Conservation (phyloP, 371 early-diverging fungal species). For the Actinomucor elegans region DNA sequence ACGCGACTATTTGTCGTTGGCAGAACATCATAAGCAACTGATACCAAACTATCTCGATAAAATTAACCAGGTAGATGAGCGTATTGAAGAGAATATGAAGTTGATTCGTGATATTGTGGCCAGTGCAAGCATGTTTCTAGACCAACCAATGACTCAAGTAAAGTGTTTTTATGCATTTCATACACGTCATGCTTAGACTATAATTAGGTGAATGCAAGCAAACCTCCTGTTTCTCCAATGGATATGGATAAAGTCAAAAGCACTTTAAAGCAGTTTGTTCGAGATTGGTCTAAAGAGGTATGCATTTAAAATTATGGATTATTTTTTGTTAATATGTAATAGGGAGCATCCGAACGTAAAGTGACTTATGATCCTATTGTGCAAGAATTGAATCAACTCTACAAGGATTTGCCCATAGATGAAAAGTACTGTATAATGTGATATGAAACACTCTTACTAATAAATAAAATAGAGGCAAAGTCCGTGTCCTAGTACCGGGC, state of each 20-base stretch:
- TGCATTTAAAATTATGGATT: too few relatives aligned
- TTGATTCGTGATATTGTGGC: slow-evolving; percentile 50
- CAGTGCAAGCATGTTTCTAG: slow-evolving; percentile 38
- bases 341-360: slow-evolving; percentile 80
- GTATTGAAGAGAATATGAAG: slow-evolving; percentile 43
- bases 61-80: slow-evolving; percentile 48
- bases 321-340: too few relatives aligned
- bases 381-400: slow-evolving; percentile 64
- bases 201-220: too few relatives aligned
- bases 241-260: slow-evolving; percentile 90
- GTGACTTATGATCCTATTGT: slow-evolving; percentile 81
- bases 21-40: slow-evolving; percentile 66
- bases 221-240: slow-evolving; percentile 56
- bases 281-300: slow-evolving; percentile 80
- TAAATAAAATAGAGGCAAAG: slow-evolving; percentile 39
- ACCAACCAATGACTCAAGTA: slow-evolving; percentile 5
- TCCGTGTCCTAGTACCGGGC: slow-evolving; percentile 82
- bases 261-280: slow-evolving; percentile 88
- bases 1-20: slow-evolving; percentile 62
- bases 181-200: too few relatives aligned
- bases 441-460: slow-evolving; percentile 3
- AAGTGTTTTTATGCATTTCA: too few relatives aligned
- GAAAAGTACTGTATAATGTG: slow-evolving; percentile 32
- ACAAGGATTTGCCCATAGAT: slow-evolving; percentile 38
- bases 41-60: slow-evolving; percentile 54